Base-by-base conservation (phyloP, 306 rosid genomes). In the Trifolium dubium region DNA sequence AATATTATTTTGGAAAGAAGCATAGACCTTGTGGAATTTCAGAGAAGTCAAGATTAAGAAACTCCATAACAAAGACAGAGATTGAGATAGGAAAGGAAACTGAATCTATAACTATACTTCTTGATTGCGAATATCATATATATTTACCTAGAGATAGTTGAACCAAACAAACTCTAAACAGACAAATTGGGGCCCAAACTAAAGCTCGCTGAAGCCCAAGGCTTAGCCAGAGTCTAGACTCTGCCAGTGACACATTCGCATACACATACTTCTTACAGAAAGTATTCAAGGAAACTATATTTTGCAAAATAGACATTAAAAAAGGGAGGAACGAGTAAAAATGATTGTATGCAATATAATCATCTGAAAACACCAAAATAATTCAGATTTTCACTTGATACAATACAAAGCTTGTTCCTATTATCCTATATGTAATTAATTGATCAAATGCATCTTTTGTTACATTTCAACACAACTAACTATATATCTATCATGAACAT, bases 281-380 rank as follows among this genome's bases (percentile, higher is more conserved):
- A 63, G 59, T 64, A 44, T 43, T 47, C 13, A 37, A 32, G 8
- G 10, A 56, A 59, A 64, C 70, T 43, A 31, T 43, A 11, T 28
- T 74, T 31, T 23, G 56, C 50, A 75, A 75, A 80, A 15, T 56
- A 58, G 40, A 46, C 77, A 69, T 28, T 53, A 50, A 40, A 60
- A 14, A 4, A 73, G 41, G 31, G 80, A 39, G 55, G 63, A 63
- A 59, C 32, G 44, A 61, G 18, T 34, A 15, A 60, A 69, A 66
- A n/a, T 7, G 15, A n/a, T 34, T 18, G 41, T 8, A 56, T 28
- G 31, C 50, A 28, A 37, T 15, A 58, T 15, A 55, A 39, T 56
- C 19, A 67, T 44, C 37, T n/a, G 40, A 34, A 19, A 56, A 46
- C 64, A 35, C 31, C 39, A 47, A 64, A 54, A 53, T 55, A 64